Evolutionary conservation across 2,329 filamentous ascomycete genomes (phyloP).

Genomic region (Apiospora rasikravindrae): DNA sequence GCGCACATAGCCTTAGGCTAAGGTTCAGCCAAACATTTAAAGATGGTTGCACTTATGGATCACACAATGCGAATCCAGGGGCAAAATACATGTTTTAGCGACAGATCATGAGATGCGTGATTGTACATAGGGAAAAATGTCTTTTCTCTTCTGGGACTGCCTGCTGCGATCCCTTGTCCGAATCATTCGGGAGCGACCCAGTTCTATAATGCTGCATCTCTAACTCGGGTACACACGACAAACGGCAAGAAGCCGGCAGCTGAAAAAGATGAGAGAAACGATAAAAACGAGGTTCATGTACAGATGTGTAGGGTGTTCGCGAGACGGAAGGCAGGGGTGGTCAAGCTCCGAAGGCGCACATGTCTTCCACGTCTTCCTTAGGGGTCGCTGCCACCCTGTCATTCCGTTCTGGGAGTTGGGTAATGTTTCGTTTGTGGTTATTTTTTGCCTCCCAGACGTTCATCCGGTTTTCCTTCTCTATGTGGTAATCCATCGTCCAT

Average conservation of each 20-base stretch:
- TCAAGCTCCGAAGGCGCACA: background rate
- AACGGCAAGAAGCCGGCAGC: slow-evolving; percentile 4
- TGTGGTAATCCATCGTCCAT: background rate
- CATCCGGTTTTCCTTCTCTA: slow-evolving; percentile 10
- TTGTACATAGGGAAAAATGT: slow-evolving; percentile 2
- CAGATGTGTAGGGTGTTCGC: slow-evolving; percentile 18
- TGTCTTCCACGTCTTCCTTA: background rate
- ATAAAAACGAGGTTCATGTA: slow-evolving; percentile 23
- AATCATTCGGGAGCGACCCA: slow-evolving; percentile 20
- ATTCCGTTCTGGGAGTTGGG: background rate
- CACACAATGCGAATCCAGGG: background rate
- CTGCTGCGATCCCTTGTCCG: background rate
- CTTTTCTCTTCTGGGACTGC: background rate
- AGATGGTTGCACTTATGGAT: background rate
- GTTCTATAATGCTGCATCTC: slow-evolving; percentile 24
- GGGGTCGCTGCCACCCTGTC: background rate
- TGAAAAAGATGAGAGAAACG: slow-evolving; percentile 19
- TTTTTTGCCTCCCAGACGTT: background rate
- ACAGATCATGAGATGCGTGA: slow-evolving; percentile 7
- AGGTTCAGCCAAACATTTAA: slow-evolving; percentile 18
- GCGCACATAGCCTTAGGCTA: slow-evolving; percentile 19
- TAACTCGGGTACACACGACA: slow-evolving; percentile 19
- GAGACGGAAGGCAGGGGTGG: background rate
- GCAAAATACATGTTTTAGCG: background rate
- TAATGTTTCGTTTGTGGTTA: background rate